phyloP scores from a whole-genome alignment of 148 eudicot genomes.

The Euryodendron excelsum region DNA sequence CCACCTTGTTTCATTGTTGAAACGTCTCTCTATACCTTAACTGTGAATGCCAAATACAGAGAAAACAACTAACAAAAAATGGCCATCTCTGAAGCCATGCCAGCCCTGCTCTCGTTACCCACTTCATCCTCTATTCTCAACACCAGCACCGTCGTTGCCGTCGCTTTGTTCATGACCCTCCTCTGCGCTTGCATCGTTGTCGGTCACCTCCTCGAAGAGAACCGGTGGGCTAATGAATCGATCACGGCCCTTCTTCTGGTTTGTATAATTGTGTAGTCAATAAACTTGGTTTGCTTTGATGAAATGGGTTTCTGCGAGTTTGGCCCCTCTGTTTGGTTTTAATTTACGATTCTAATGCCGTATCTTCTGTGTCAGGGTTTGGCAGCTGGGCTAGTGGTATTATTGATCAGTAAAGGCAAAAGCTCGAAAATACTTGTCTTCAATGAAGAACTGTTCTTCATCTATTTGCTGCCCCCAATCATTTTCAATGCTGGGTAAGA shows the following conservation, averaged over 20 bases:
- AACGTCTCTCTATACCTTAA: neutral
- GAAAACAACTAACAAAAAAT: slow-evolving; percentile 10
- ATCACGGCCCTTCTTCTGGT: slow-evolving; percentile 71
- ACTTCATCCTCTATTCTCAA: slow-evolving; percentile 34
- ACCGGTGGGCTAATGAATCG: slow-evolving; percentile 70
- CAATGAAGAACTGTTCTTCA: slow-evolving; percentile 90
- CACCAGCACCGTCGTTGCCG: slow-evolving; percentile 37
- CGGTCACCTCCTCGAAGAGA: slow-evolving; percentile 63
- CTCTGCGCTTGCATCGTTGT: slow-evolving; percentile 56
- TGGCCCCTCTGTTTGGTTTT: neutral
- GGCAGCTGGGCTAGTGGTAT: slow-evolving; percentile 63
- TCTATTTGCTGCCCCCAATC: slow-evolving; percentile 92
- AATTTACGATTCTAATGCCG: neutral
- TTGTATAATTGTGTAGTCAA: neutral
- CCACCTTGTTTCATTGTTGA: neutral
- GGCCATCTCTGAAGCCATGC: slow-evolving; percentile 15
- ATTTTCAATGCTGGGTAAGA: slow-evolving; percentile 97
- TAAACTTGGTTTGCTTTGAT: too few relatives aligned
- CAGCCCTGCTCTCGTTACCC: slow-evolving; percentile 3
- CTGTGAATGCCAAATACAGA: slow-evolving; percentile 20
- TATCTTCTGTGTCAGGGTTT: slow-evolving; percentile 43
- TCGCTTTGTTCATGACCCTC: slow-evolving; percentile 49
- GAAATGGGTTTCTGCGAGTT: neutral
- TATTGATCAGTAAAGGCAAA: slow-evolving; percentile 58
- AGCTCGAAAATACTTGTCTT: slow-evolving; percentile 70